Base-by-base conservation (phyloP, 1,284 basidiomycete species). In the Microbotryomycetes sp. region DNA sequence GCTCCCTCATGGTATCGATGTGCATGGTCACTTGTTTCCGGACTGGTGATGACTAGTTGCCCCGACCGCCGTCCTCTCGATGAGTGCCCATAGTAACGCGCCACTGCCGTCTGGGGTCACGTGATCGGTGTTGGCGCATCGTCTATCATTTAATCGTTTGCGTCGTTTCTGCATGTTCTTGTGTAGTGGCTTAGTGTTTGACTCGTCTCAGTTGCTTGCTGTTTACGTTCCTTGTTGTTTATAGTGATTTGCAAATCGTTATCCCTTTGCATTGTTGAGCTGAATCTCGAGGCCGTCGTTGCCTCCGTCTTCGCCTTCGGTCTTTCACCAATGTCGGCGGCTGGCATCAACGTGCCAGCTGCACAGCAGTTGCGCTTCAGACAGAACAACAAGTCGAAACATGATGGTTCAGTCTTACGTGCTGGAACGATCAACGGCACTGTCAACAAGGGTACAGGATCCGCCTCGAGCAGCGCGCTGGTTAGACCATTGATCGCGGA, bases 21-120 rank as follows among this genome's bases (percentile, higher is more conserved):
- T 61, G 12, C 65, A 66, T 28, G 65, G 65, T 1, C 64, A 66
- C 54, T 54, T 66, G n/a, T 66, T 66, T 48, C 65, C 65, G n/a
- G 42, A 29, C 23, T 66, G 63, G 54, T 66, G 32, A 61, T n/a
- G n/a, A n/a, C n/a, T n/a, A n/a, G n/a, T n/a, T n/a, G n/a, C n/a
- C n/a, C n/a, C n/a, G n/a, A n/a, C n/a, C n/a, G n/a, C n/a, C n/a
- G n/a, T n/a, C n/a, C n/a, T n/a, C n/a, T n/a, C n/a, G n/a, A n/a
- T n/a, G n/a, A n/a, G n/a, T n/a, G n/a, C n/a, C n/a, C n/a, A n/a
- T n/a, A n/a, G n/a, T n/a, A n/a, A n/a, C n/a, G n/a, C n/a, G n/a
- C n/a, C n/a, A n/a, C n/a, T n/a, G n/a, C 36, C 36, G 36, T 42
- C 12, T 12, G 19, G 12, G 36, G 19, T 42, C 36, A 42, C 36